Conservation (phyloP, 1,284 basidiomycete genomes). For the Tylopilus orsonianus region DNA sequence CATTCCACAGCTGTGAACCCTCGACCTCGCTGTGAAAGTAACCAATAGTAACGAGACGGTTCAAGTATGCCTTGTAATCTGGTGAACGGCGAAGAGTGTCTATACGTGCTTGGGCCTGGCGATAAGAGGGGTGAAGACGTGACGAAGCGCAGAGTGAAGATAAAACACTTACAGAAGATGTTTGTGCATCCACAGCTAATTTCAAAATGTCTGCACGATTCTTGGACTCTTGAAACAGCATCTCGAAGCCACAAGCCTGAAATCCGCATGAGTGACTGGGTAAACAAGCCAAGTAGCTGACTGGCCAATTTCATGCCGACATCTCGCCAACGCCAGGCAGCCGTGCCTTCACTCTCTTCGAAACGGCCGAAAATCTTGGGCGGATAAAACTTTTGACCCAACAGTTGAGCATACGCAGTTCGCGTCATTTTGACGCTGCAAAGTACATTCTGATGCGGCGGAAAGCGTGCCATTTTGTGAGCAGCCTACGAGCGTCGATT, state of each 20-base stretch:
- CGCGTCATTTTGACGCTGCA: constrained; percentile 76
- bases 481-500: constrained; percentile 54
- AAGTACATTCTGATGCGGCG: constrained; percentile 65
- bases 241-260: constrained; percentile 92
- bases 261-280: constrained; percentile 1
- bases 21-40: constrained; percentile 79
- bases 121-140: background rate
- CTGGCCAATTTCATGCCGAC: constrained; percentile 86
- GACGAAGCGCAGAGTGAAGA: background rate
- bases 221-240: constrained; percentile 85
- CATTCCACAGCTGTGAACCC: constrained; percentile 75
- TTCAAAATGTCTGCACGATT: constrained; percentile 41
- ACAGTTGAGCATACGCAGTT: constrained; percentile 89
- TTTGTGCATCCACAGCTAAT: constrained; percentile 37
- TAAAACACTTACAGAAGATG: constrained; percentile 47
- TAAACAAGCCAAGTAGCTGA: background rate
- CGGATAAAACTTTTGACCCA: constrained; percentile 89
- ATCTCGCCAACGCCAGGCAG: constrained; percentile 75
- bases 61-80: constrained; percentile 69
- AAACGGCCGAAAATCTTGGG: constrained; percentile 87
- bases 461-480: constrained; percentile 85
- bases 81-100: constrained; percentile 63
- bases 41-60: constrained; percentile 57
- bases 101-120: constrained; percentile 58
- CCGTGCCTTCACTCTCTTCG: constrained; percentile 58